These are phyloP conservation scores for Helicocarpus griseus DNA, from an alignment of 2,329 filamentous ascomycete species.

Conservation along the genomic window DNA sequence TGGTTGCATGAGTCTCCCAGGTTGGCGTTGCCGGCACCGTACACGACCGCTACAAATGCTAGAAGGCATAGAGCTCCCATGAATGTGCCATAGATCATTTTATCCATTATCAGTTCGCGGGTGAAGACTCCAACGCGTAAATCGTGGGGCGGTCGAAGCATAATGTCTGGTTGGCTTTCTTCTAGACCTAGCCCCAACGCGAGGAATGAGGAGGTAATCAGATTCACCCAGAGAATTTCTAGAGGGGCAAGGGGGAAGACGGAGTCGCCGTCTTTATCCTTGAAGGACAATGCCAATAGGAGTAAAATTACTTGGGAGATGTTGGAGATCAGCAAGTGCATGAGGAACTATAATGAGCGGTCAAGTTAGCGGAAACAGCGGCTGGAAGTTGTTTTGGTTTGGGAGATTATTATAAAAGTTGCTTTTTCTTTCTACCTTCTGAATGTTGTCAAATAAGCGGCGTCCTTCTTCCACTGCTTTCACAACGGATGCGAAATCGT, in stretches of 20 bases:
- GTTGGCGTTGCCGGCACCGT: conserved; percentile 30
- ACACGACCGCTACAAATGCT: conserved; percentile 30
- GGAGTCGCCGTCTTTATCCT: conserved; percentile 58
- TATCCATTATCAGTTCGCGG: conserved; percentile 31
- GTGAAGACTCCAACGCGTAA: conserved; percentile 33
- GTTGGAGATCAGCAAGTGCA: conserved; percentile 70
- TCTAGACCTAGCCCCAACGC: conserved; percentile 81
- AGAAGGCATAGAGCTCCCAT: conserved; percentile 38
- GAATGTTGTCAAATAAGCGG: conserved; percentile 72
- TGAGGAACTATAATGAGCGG: conserved; percentile 49
- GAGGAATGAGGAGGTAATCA: conserved; percentile 77
- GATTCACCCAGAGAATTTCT: conserved; percentile 86
- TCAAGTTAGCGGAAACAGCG: conserved; percentile 4
- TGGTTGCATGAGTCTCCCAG: conserved; percentile 48
- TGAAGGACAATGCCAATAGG: conserved; percentile 70
- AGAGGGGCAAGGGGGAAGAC: conserved; percentile 79
- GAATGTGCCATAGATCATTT: conserved; percentile 34
- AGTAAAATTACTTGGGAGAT: conserved; percentile 75
- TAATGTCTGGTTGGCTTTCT: conserved; percentile 62
- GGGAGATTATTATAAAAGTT: conserved; percentile 32
- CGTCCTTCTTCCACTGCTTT: conserved; percentile 69
- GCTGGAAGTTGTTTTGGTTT: conserved; percentile 31
- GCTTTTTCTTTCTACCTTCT: conserved; percentile 35
- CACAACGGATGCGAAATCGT: conserved; percentile 75
- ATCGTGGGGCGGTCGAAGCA: conserved; percentile 69